Evolutionary conservation across 305 asterid species (phyloP), one percentile per base, ranked within the genome.

Genomic region (Withania somnifera): DNA sequence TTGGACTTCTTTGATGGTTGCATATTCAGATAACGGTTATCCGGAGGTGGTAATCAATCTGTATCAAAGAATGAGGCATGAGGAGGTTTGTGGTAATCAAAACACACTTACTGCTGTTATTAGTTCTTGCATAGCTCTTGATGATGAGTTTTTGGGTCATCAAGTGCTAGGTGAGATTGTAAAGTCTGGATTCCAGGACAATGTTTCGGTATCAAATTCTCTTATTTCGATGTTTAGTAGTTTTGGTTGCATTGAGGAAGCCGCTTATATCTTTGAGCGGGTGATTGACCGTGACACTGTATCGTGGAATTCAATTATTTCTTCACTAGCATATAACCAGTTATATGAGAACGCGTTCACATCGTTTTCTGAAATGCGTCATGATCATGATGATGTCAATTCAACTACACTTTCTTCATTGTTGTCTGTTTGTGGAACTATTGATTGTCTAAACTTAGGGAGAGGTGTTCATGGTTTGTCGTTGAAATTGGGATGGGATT

Each of bases 1-100:
- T 80, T 94, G 97, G 97, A 94, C 98, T 68, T 91, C 98, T 5
- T 85, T 92, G 86, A 94, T 93, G 98, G 97, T 91, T 82, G 89
- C 90, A 61, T 88, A 63, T 68, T 88, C 94, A 0, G 89, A 87
- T 84, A 83, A 78, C 73, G 96, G 95, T 57, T 83, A 88, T 36
- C 84, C 86, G 64, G 42, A 24, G 47, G 89, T 86, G 81, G 97
- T 88, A 81, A 58, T 89, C 75, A 82, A 86, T 73, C 82, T 91
- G 38, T 93, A 92, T 80, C 80, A 47, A 81, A 89, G 86, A 86
- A 93, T 94, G 97, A 86, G 85, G 87, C 69, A 30, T 6, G 94
- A 82, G 84, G 96, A 93, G 81, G 87, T 85, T 26, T 80, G 80
- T 75, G 89, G 92, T 77, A 91, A 93, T 82, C 88, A 91, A 87